Evolutionary conservation across 768 basidiomycete species (phyloP), one percentile per base, ranked within the genome.

Genomic region (Paxillus involutus): DNA sequence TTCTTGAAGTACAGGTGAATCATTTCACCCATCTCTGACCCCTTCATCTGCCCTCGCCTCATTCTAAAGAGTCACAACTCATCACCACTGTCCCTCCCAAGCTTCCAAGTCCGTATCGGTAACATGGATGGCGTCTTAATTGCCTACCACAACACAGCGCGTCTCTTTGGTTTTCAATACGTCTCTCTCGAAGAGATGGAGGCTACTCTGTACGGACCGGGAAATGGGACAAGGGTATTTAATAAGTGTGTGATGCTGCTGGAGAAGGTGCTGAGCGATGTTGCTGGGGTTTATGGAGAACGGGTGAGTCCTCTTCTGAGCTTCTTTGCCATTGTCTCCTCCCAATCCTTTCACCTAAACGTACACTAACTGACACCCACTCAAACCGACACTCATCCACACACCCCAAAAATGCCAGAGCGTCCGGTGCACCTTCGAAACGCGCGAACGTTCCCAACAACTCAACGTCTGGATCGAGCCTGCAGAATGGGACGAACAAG

Each of bases 121-220:
- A 85, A 88, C 65, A 99, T 98, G 96, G 94, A 97, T 64, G 96
- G 96, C 14, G 88, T 98, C 8, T 78, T 94, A 55, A 83, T 93
- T 39, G 86, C 91, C 19, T 92, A 90, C 64, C 91, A 93, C 64
- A 97, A 96, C 57, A 95, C 91, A 1, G 82, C 83, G 8, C 80
- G 81, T 16, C 81, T 97, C 47, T 94, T 94, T 62, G 96, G 96
- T 1, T 98, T 98, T 76, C 93, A 98, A 69, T 99, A 98, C 65
- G 72, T 96, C 32, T 81, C 94, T 1, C 72, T 96, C 43, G 77
- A 80, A 43, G 92, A 96, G 66, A 93, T 99, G 88, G 96, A 98
- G 58, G 75, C 80, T 39, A 79, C 82, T 14, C 67, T 98, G 1
- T 95, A 86, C 62, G 94, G 94, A 0, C 26, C 57, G 2, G 55